Evolutionary conservation across 2,329 filamentous ascomycete genomes (phyloP).

Genomic region (Monilinia laxa): DNA sequence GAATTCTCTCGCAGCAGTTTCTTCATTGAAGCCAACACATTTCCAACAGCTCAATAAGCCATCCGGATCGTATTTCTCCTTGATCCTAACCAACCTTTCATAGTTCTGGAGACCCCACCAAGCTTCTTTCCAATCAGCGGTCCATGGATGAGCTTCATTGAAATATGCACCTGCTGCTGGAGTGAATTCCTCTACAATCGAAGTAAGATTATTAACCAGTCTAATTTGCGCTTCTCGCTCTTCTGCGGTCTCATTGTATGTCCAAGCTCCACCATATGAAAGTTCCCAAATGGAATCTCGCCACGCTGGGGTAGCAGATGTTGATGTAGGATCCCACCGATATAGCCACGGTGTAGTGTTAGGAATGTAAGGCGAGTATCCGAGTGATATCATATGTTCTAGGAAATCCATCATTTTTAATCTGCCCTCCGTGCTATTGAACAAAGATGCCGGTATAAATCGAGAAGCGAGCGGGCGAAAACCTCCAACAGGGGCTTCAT

Average conservation of each 20-base stretch:
- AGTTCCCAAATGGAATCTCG: conserved; percentile 26
- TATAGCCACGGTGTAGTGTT: conserved; percentile 27
- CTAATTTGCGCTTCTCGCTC: conserved; percentile 13
- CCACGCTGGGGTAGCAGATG: conserved; percentile 29
- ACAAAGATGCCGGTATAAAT: conserved; percentile 25
- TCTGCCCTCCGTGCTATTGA: conserved; percentile 20
- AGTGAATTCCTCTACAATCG: conserved; percentile 17
- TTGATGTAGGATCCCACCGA: conserved; percentile 24
- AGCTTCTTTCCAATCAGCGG: conserved; percentile 26
- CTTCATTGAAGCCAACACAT: conserved; percentile 29
- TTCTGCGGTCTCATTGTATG: conserved; percentile 23
- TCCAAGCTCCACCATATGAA: conserved; percentile 14
- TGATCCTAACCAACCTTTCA: conserved; percentile 27
- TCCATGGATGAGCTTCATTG: conserved; percentile 30
- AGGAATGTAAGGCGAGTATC: conserved; percentile 26
- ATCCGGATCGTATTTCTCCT: conserved; percentile 31
- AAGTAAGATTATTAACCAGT: conserved; percentile 10
- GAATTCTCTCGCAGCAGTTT: conserved; percentile 20
- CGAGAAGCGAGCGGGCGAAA: conserved; percentile 20
- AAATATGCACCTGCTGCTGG: conserved; percentile 28
- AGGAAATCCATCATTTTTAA: conserved; percentile 23
- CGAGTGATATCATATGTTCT: conserved; percentile 22
- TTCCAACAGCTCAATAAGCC: conserved; percentile 30
- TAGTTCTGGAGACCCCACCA: conserved; percentile 30
- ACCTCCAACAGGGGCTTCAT: conserved; percentile 24